Conservation (phyloP, 805 yeast genomes). For the Lipomyces starkeyi region DNA sequence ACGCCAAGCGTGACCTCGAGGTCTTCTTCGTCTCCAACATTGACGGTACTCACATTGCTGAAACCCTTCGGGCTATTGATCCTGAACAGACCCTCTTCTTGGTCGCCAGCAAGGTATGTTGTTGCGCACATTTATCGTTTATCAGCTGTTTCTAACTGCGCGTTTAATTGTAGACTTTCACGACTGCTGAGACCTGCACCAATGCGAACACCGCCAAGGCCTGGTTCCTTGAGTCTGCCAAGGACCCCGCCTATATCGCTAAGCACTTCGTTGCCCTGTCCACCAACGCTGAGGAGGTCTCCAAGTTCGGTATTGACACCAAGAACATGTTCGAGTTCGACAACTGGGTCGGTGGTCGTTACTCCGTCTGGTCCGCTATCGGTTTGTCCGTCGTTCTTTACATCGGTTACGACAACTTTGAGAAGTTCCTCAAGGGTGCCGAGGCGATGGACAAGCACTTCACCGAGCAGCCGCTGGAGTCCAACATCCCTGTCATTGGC, state of each 20-base stretch:
- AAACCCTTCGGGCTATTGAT: slow-evolving; percentile 74
- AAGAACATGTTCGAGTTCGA: slow-evolving; percentile 98
- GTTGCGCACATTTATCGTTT: background rate
- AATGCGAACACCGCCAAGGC: slow-evolving; percentile 94
- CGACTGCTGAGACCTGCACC: slow-evolving; percentile 97
- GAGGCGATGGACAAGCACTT: slow-evolving; percentile 97
- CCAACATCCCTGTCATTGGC: slow-evolving; percentile 92
- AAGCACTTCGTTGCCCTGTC: slow-evolving; percentile 97
- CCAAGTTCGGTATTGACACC: slow-evolving; percentile 95
- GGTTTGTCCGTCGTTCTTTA: slow-evolving; percentile 94
- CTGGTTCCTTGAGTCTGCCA: slow-evolving; percentile 85
- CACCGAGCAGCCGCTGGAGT: slow-evolving; percentile 77
- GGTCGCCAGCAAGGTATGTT: slow-evolving; percentile 34
- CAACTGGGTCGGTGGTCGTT: slow-evolving; percentile 99
- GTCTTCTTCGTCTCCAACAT: slow-evolving; percentile 97
- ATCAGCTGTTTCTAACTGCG: background rate
- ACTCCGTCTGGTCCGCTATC: slow-evolving; percentile 99
- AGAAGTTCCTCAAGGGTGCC: slow-evolving; percentile 92
- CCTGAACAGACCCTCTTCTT: slow-evolving; percentile 89
- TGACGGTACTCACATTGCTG: slow-evolving; percentile 97
- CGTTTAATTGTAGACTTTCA: slow-evolving; percentile 70
- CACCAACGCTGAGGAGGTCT: slow-evolving; percentile 89
- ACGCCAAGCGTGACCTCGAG: slow-evolving; percentile 64
- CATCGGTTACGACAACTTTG: slow-evolving; percentile 95
- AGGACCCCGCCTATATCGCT: slow-evolving; percentile 75